These are phyloP conservation scores for Solanum piurae DNA, from an alignment of 257 asterid species.

Conservation along the genomic window DNA sequence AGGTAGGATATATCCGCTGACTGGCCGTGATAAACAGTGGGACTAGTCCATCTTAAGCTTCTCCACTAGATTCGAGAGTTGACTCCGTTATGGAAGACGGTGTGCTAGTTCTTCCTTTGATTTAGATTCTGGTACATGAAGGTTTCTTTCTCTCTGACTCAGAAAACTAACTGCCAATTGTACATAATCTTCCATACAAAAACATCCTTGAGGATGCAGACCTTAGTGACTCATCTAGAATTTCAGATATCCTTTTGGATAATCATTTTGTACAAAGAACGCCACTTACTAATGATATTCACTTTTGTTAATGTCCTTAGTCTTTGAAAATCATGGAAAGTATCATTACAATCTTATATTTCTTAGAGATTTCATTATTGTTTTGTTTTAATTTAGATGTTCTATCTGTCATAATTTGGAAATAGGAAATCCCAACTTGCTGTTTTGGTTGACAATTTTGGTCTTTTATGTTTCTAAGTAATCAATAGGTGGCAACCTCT, in stretches of 20 bases:
- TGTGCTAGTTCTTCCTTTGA: not conserved
- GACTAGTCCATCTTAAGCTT: not conserved
- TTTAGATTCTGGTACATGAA: not conserved
- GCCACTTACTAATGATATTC: not conserved
- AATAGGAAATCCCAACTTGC: not conserved
- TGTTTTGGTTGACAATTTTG: not conserved
- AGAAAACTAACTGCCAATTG: not conserved
- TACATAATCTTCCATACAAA: not conserved
- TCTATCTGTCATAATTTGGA: not conserved
- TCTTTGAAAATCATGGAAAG: not conserved
- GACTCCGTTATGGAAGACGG: not conserved
- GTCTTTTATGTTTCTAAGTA: not conserved
- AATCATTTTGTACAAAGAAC: not conserved
- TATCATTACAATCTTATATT: not conserved
- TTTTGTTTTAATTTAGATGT: not conserved
- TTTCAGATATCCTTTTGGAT: not conserved
- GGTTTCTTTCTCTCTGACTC: not conserved
- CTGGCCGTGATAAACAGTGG: not conserved
- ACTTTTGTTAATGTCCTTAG: not conserved
- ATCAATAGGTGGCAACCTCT: not conserved
- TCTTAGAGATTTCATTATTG: not conserved
- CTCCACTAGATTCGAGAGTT: not conserved
- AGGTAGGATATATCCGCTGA: not conserved
- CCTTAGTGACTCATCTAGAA: not conserved
- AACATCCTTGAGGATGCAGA: not conserved